Evolutionary conservation across 495 filamentous ascomycete genomes (phyloP).

Genomic region (Ramalina intermedia): DNA sequence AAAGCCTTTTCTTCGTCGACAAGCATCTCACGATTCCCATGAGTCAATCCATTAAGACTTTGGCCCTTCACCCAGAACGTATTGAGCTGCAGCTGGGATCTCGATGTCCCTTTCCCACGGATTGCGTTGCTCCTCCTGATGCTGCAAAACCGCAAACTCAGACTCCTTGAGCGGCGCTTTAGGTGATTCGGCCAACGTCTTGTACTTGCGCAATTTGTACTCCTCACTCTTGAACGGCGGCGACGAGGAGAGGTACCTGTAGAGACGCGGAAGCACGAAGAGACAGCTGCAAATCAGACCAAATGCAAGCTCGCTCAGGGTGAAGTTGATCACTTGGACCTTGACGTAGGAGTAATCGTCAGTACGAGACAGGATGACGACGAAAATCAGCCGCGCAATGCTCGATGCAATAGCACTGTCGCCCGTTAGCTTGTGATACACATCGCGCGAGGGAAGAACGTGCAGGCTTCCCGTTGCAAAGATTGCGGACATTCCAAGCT

Average conservation of each 20-base stretch:
- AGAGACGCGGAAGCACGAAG: neutral
- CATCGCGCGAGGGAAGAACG: neutral
- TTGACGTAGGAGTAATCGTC: conserved; percentile 2
- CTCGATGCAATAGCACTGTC: conserved; percentile 8
- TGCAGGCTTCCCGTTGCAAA: conserved; percentile 5
- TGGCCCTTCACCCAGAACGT: too few species aligned
- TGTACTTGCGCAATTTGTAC: too few species aligned
- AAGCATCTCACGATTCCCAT: too few species aligned
- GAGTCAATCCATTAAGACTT: too few species aligned
- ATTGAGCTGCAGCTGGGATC: too few species aligned
- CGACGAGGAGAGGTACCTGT: neutral
- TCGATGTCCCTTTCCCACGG: too few species aligned
- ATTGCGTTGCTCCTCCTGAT: too few species aligned
- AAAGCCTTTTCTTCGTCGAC: too few species aligned
- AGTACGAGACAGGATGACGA: neutral
- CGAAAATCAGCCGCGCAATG: conserved; percentile 4
- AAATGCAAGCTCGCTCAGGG: neutral
- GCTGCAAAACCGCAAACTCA: too few species aligned
- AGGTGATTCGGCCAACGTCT: too few species aligned
- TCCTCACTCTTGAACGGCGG: neutral
- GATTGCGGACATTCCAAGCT: neutral
- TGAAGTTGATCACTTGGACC: neutral
- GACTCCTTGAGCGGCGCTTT: too few species aligned
- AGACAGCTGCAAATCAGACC: conserved; percentile 2
- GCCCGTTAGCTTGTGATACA: neutral